Evolutionary conservation across 169 alveolate species (phyloP), one percentile per base, ranked within the genome.

Genomic region (Perkinsus olseni): DNA sequence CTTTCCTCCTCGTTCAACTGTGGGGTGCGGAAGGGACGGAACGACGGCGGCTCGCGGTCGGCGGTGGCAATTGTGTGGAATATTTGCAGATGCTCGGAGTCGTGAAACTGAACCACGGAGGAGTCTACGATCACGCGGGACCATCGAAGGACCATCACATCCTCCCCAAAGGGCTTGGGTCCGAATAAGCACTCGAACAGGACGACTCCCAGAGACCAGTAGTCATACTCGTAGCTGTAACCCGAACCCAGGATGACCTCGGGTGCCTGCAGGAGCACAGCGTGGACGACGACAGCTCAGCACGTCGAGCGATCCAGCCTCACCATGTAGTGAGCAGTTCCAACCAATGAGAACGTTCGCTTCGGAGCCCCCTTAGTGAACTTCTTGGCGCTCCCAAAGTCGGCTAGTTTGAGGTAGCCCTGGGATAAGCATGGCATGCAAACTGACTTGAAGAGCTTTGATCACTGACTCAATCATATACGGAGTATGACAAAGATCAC

Each of bases 301-400:
- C 28, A 13, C 1, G 13, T 24, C 82, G 31, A 4, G 34, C 10
- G 82, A 13, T 62, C 37, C 37, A 8, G 17, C 1, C 31, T 13
- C 17, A 62, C 82, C 95, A 96, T 97, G 74, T 97, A 97, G 48
- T 96, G 96, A 21, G 99, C 98, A 38, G 98, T 96, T 0, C 99
- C 99, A 40, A 96, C 96, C 39, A 97, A 93, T 34, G 98, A 96
- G 91, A 95, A 96, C 36, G 98, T 96, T 93, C 97, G 94, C 31
- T 95, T 96, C 31, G 82, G 82, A 28, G 36, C 31, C 1, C 82
- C 82, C 34, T 8, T 8, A 91, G 93, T 40, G 13, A 97, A 96
- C 74, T 94, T 95, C 93, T 96, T 96, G 40, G 98, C 96, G 91
- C 97, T 96, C 48, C 98, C 98, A 74, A 97, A 94, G 94, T 97